Base-by-base conservation (phyloP, 345 rosid species). In the Citrus reticulata region DNA sequence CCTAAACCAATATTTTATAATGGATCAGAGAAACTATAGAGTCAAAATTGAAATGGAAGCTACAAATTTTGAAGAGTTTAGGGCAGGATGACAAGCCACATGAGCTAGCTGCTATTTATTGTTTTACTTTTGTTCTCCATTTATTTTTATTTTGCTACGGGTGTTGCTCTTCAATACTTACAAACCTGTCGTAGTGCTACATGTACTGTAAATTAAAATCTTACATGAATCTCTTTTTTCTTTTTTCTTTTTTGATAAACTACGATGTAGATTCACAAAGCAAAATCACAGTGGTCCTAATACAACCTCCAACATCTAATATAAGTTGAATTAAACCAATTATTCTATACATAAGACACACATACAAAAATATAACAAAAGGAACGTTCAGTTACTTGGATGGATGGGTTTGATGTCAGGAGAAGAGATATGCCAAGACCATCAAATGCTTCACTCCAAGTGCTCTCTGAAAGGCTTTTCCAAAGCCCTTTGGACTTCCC, bases 401-500 rank as follows among this genome's bases (percentile, higher is more conserved):
- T 93, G 9, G 99, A 91, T 55, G 98, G 99, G 84, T 96, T 96
- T 13, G 94, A 85, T 40, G 99, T 96, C 68, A 96, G 86, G 72
- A 96, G 86, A 79, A 96, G 97, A 80, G 98, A 96, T 73, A 94
- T 93, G 81, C 97, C 97, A 37, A 96, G 92, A 80, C 94, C 97
- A 77, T 94, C 98, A 83, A 93, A 96, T 29, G 97, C 91, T 60
- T 93, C 89, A 24, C 90, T 82, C 97, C 93, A 91, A 20, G 86
- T 68, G 74, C 91, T 88, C 68, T 91, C 94, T 0, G 94, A 83
- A 80, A 94, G 87, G 17, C 94, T 91, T 77, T 84, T 84, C 97
- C 97, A 90, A 76, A 96, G 90, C 68, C 99, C 98, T 89, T 93
- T 91, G 9, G 98, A 89, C 82, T 96, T 91, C 70, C 99, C 99